Percentiles rank a stretch among this genome's conserved stretches.
phyloP scores from a whole-genome alignment of 2,329 filamentous ascomycete species.

The Xylaria sp. region DNA sequence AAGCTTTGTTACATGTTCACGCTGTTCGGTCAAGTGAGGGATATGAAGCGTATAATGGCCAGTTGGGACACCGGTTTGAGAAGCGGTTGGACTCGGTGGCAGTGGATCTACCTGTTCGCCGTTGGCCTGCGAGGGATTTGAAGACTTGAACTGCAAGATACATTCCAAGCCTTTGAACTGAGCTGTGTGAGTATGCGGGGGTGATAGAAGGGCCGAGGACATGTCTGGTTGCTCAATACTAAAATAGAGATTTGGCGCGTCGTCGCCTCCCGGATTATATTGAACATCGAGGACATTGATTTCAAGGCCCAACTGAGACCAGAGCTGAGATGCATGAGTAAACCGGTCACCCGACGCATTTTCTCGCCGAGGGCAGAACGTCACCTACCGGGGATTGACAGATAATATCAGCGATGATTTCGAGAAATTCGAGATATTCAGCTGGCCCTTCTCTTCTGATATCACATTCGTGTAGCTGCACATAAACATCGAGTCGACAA shows the following conservation, averaged over 20 bases:
- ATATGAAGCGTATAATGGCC: background rate
- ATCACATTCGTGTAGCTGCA: slow-evolving; percentile 15
- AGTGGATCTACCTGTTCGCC: background rate
- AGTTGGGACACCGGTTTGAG: background rate
- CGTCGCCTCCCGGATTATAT: slow-evolving; percentile 20
- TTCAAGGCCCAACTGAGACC: slow-evolving; percentile 26
- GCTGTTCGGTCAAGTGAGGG: background rate
- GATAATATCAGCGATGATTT: slow-evolving; percentile 24
- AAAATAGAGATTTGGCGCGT: slow-evolving; percentile 29
- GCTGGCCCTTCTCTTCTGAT: slow-evolving; percentile 3
- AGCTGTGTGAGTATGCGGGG: slow-evolving; percentile 26
- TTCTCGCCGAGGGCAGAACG: background rate
- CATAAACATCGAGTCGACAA: slow-evolving; percentile 26
- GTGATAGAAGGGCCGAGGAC: slow-evolving; percentile 28
- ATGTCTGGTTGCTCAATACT: slow-evolving; percentile 31
- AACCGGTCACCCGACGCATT: background rate
- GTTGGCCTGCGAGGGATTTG: background rate
- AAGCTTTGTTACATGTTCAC: slow-evolving; percentile 9
- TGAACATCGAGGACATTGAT: slow-evolving; percentile 24
- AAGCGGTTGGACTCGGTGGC: background rate
- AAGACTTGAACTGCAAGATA: slow-evolving; percentile 18
- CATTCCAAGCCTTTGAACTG: slow-evolving; percentile 29
- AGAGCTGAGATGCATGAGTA: slow-evolving; percentile 25
- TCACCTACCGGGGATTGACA: slow-evolving; percentile 25
- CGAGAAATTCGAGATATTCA: slow-evolving; percentile 26